Conservation (phyloP, 352 stramenopile genomes). For the Globisporangium lucens region DNA sequence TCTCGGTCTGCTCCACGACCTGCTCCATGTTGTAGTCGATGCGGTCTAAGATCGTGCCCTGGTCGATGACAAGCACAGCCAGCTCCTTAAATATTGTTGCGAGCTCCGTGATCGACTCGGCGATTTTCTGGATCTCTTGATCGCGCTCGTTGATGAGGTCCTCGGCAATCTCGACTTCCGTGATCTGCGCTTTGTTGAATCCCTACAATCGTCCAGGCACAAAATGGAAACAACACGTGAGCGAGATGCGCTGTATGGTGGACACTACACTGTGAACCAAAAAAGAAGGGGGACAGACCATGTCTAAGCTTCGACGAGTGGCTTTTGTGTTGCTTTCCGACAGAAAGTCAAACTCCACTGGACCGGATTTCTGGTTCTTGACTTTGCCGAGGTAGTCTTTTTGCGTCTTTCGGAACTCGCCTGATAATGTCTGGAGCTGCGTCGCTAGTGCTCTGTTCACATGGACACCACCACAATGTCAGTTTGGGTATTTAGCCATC, state of each 20-base stretch:
- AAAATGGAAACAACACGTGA: slow-evolving; percentile 15
- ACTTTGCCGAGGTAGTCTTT: slow-evolving; percentile 97
- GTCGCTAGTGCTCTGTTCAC: slow-evolving; percentile 86
- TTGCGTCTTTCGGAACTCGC: slow-evolving; percentile 96
- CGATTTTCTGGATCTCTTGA: slow-evolving; percentile 96
- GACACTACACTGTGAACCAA: too few species aligned
- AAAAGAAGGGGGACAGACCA: slow-evolving; percentile 21
- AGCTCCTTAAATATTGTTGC: slow-evolving; percentile 99
- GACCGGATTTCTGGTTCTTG: slow-evolving; percentile 96
- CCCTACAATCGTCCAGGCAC: slow-evolving; percentile 34
- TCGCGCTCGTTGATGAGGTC: slow-evolving; percentile 95
- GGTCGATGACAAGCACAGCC: slow-evolving; percentile 99
- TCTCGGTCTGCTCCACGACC: slow-evolving; percentile 98
- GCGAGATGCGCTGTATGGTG: slow-evolving; percentile 15
- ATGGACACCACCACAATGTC: not conserved
- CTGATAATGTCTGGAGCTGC: slow-evolving; percentile 96
- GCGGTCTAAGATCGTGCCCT: slow-evolving; percentile 99
- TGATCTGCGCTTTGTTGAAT: slow-evolving; percentile 94
- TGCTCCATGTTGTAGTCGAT: slow-evolving; percentile 99
- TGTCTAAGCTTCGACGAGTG: slow-evolving; percentile 50
- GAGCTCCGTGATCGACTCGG: slow-evolving; percentile 98
- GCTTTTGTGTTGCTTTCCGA: slow-evolving; percentile 66
- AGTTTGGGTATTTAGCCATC: not conserved
- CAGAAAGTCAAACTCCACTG: slow-evolving; percentile 90
- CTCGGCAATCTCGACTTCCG: slow-evolving; percentile 96